Evolutionary conservation across 78 protist species (phyloP), one percentile per base, ranked within the genome.

Genomic region (Acrasis kona): DNA sequence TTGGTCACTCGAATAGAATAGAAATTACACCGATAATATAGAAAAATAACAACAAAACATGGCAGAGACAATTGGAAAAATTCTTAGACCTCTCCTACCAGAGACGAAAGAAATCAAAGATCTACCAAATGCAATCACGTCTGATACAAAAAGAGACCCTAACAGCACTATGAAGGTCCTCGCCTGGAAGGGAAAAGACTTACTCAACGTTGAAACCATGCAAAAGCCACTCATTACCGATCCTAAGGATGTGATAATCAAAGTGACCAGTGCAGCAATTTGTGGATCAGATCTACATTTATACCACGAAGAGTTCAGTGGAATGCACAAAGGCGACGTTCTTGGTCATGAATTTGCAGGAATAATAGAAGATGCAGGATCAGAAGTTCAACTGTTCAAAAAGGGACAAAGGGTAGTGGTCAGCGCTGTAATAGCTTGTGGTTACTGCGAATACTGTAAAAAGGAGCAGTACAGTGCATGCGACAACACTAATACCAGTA

Each of bases 261-360:
- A 64, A 9, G 39, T 77, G 5, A 67, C 81, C 37, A 42, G 41
- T 31, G 31, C 74, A 19, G 31, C 81, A 50, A 66, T 77, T 64
- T 77, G 81, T 31, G 81, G 81, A 41, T 77, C 81, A 2, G 81
- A 77, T 30, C 29, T 77, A 42, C 81, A 77, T 64, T 74, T 77
- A 38, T 66, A 3, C 40, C 27, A 19, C 39, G 41, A 35, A 35
- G 81, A 19, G 40, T 41, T 77, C 64, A 19, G 27, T 4, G 81
- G 10, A 19, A 66, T 77, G 81, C 76, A 67, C 36, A 35, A 35
- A 3, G 81, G 73, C 41, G 81, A 77, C 73, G 68, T 77, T 38
- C 19, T 77, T 5, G 81, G 81, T 2, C 81, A 77, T 74, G 81
- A 77, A 65, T 77, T 77, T 65, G 4, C 35, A 6, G 81, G 81